Evolutionary conservation across 805 yeast species (phyloP).

Genomic region (Yarrowia keelungensis): DNA sequence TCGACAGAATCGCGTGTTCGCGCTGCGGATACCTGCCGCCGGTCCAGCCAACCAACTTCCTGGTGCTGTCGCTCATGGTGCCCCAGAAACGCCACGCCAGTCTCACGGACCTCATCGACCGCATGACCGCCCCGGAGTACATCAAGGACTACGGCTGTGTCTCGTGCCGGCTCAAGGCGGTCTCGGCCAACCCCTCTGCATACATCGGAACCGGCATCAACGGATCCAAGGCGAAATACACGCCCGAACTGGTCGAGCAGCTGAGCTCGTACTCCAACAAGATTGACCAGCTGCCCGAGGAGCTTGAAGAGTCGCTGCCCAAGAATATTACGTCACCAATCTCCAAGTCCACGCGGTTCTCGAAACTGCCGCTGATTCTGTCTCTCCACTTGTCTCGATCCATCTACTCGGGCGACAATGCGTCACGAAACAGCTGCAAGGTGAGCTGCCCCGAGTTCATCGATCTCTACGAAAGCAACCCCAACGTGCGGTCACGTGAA

Average conservation of each 20-base stretch:
- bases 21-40: slow-evolving; percentile 68
- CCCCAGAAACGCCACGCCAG: slow-evolving; percentile 62
- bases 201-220: slow-evolving; percentile 43
- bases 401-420: slow-evolving; percentile 67
- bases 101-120: slow-evolving; percentile 62
- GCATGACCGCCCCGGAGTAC: slow-evolving; percentile 68
- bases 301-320: slow-evolving; percentile 51
- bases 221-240: slow-evolving; percentile 48
- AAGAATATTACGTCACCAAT: slow-evolving; percentile 66
- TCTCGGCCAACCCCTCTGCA: slow-evolving; percentile 39
- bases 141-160: slow-evolving; percentile 79
- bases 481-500: slow-evolving; percentile 45
- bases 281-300: slow-evolving; percentile 62
- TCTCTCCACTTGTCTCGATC: slow-evolving; percentile 89
- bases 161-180: slow-evolving; percentile 61
- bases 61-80: slow-evolving; percentile 74
- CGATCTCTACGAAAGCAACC: slow-evolving; percentile 50
- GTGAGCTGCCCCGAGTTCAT: slow-evolving; percentile 67
- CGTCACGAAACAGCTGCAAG: slow-evolving; percentile 76
- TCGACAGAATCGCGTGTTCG: slow-evolving; percentile 73
- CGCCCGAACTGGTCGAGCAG: slow-evolving; percentile 49
- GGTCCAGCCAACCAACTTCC: slow-evolving; percentile 57
- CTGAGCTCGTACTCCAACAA: slow-evolving; percentile 51
- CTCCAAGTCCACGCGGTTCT: slow-evolving; percentile 65
- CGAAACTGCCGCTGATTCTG: slow-evolving; percentile 72